Base-by-base conservation (phyloP, 306 rosid genomes). In the Trifolium dubium region DNA sequence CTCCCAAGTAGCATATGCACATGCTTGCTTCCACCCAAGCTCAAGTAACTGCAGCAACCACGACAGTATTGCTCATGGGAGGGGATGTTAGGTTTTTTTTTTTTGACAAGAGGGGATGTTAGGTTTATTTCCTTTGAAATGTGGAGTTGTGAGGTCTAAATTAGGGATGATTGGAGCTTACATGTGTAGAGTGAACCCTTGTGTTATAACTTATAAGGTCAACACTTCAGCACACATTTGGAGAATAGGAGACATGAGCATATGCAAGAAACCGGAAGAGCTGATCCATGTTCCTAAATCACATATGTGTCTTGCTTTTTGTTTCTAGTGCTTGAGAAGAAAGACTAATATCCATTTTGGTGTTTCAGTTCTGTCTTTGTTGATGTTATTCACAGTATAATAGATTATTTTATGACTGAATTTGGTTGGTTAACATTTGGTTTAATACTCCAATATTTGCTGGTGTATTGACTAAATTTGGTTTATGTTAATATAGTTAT, bases 391-490 rank as follows among this genome's bases (percentile, higher is more conserved):
- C 9, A 50, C 56, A 50, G 10, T 2, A 15, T 50, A 17, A 15
- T 15, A 50, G 56, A 50, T 50, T 15, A 37, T 37, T 37, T 37
- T 37, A 50, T 50, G 23, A 6, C 23, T 17, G 56, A 50, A 50
- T 50, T n/a, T n/a, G 18, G 56, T 50, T 50, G 56, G 19, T 50
- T 15, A 15, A 50, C 23, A n/a, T 5, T n/a, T 50, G 23, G 23
- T n/a, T 50, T 50, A 50, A 50, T 50, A 50, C 56, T 50, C 28
- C 56, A 50, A 50, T n/a, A 50, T 15, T 50, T 17, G 56, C 56
- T 50, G 8, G 23, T 50, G 23, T 50, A 50, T 50, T 50, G 56
- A 50, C 23, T 50, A 50, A 13, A 14, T 47, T 47, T 47, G 53
- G 53, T 47, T 47, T 46, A 46, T 46, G 53, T 4, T 46, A 46